A percentile compares a stretch with the other conserved stretches of the same genome.
Conservation (phyloP, 2,329 filamentous ascomycete species). For the Aureobasidium melanogenum region DNA sequence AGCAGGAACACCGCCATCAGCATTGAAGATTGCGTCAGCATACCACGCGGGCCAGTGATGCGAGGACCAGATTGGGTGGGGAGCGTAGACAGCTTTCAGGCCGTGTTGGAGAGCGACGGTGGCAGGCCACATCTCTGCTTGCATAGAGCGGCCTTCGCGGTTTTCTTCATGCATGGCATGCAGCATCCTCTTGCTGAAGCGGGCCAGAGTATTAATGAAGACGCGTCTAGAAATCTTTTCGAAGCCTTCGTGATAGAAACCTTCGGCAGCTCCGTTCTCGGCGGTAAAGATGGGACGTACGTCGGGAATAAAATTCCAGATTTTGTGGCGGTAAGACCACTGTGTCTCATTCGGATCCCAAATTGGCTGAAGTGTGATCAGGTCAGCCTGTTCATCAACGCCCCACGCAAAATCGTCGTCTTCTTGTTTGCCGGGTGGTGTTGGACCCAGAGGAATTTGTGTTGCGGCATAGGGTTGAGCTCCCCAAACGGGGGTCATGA, state of each 20-base stretch:
- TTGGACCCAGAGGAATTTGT: slow-evolving; percentile 70
- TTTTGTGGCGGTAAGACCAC: slow-evolving; percentile 52
- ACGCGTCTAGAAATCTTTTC: slow-evolving; percentile 57
- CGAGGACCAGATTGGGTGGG: slow-evolving; percentile 82
- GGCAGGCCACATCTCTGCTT: slow-evolving; percentile 93
- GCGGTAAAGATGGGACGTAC: slow-evolving; percentile 77
- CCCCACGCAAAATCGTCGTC: slow-evolving; percentile 81
- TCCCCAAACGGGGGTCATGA: slow-evolving; percentile 67
- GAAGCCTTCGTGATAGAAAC: slow-evolving; percentile 44
- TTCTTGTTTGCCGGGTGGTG: slow-evolving; percentile 62
- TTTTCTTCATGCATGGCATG: slow-evolving; percentile 88
- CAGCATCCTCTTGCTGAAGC: slow-evolving; percentile 72
- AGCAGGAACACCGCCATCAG: slow-evolving; percentile 47
- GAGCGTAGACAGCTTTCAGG: slow-evolving; percentile 83
- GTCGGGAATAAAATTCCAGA: slow-evolving; percentile 40
- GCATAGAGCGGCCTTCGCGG: slow-evolving; percentile 78
- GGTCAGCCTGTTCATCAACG: slow-evolving; percentile 79
- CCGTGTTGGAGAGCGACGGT: slow-evolving; percentile 85
- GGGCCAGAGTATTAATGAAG: slow-evolving; percentile 79
- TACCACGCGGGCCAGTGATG: slow-evolving; percentile 75
- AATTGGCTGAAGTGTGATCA: slow-evolving; percentile 85
- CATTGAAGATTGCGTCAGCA: slow-evolving; percentile 72
- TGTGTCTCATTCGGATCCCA: slow-evolving; percentile 83
- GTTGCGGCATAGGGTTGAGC: slow-evolving; percentile 60
- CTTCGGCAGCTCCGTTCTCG: slow-evolving; percentile 57